phyloP scores from a whole-genome alignment of 1,139 yeast species.

The Tardiomyces digboiensis region DNA sequence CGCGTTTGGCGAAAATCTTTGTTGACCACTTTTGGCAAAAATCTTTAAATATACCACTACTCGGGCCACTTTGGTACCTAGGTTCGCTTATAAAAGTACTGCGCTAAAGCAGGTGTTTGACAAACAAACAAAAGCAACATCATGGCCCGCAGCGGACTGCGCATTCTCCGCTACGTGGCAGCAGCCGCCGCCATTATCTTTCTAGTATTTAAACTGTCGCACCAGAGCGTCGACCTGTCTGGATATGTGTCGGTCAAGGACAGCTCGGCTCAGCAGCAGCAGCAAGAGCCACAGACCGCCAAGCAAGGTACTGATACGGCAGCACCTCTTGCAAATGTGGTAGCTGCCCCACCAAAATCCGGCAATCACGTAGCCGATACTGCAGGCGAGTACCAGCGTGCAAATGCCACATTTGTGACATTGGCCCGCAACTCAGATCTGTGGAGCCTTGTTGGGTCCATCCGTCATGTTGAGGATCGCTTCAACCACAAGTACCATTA shows the following conservation, averaged over 20 bases:
- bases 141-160: conserved; percentile 28
- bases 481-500: conserved; percentile 58
- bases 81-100: too few relatives aligned
- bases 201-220: conserved; percentile 28
- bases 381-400: conserved; percentile 6
- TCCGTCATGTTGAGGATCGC: conserved; percentile 58
- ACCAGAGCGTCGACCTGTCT: conserved; percentile 19
- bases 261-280: not conserved
- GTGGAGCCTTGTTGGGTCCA: conserved; percentile 46
- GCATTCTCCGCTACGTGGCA: conserved; percentile 28
- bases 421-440: conserved; percentile 66
- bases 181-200: conserved; percentile 29
- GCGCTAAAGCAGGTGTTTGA: not conserved
- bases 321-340: conserved; percentile 1
- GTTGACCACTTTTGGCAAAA: too few relatives aligned
- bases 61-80: too few relatives aligned
- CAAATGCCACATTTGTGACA: conserved; percentile 62
- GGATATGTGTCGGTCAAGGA: conserved; percentile 13
- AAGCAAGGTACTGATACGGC: conserved; percentile 5
- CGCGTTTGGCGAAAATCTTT: too few relatives aligned
- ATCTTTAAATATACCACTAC: too few relatives aligned
- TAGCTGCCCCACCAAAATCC: not conserved
- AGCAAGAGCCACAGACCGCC: conserved; percentile 1
- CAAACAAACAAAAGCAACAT: not conserved
- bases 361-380: not conserved